Percentiles rank a stretch among this genome's conserved stretches.
Conservation (phyloP, 768 basidiomycete genomes). For the Tylopilus rubrobrunneus region DNA sequence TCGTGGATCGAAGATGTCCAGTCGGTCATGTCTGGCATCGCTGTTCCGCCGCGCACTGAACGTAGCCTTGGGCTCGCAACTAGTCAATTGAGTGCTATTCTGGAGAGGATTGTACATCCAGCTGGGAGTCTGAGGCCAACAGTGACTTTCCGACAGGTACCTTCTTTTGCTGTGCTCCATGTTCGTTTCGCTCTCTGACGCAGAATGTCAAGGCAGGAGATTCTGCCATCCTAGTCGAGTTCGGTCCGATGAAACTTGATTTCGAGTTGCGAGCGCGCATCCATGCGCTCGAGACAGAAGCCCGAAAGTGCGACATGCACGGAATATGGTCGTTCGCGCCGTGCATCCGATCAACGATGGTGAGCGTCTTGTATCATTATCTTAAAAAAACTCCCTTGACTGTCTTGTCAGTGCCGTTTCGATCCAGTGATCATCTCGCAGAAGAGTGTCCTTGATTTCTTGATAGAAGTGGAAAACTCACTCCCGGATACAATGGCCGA, state of each 20-base stretch:
- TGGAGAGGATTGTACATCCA: constrained; percentile 5
- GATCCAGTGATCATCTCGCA: constrained; percentile 44
- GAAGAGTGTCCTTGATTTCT: constrained; percentile 35
- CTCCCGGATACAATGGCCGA: constrained; percentile 40
- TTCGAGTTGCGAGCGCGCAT: constrained; percentile 52
- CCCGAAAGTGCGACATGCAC: constrained; percentile 29
- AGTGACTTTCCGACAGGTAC: constrained; percentile 54
- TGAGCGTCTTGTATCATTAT: constrained; percentile 25
- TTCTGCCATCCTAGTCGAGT: constrained; percentile 59
- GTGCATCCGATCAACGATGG: constrained; percentile 59
- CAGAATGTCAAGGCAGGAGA: constrained; percentile 52
- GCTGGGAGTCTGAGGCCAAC: constrained; percentile 20
- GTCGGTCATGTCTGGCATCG: background rate
- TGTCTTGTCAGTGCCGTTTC: constrained; percentile 42
- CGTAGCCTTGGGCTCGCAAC: background rate
- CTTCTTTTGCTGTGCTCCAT: background rate
- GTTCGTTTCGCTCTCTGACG: background rate
- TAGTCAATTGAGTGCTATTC: constrained; percentile 5
- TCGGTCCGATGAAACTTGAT: constrained; percentile 52
- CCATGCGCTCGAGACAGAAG: constrained; percentile 43
- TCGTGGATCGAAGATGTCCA: constrained; percentile 31
- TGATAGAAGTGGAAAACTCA: constrained; percentile 28
- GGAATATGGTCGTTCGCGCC: constrained; percentile 44
- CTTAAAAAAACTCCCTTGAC: background rate
- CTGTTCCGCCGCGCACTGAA: background rate